Evolutionary conservation across 225 moss, liverwort and hornwort genomes (phyloP), one percentile per base, ranked within the genome.

Genomic region (Rhytidiadelphus loreus): DNA sequence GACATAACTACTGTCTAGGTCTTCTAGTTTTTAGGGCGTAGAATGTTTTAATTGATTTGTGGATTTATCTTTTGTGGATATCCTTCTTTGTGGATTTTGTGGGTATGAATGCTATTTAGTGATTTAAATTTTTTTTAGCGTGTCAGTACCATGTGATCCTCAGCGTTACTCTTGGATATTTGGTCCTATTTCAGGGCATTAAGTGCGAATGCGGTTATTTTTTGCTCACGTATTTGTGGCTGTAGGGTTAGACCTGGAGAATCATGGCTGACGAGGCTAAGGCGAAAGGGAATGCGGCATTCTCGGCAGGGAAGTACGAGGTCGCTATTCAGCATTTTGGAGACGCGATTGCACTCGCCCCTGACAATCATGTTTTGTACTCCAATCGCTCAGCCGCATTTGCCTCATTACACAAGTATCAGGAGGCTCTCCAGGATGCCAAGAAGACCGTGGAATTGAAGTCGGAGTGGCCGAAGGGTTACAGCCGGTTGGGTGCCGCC

Each of bases 211-310:
- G 48, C 44, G 73, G 30, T 35, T 73, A 69, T 81, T 33, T 63
- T 9, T 55, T 81, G 24, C 46, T 44, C 37, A 29, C 14, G 33
- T 70, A 29, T 79, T 65, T 16, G 20, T 23, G 79, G 13, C 32
- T 84, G 61, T 83, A 89, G 89, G 89, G 30, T 50, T 74, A 61
- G 60, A 83, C 64, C 41, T 82, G 86, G 86, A 39, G 85, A 91
- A 86, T 90, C 88, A 99, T 99, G 98, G 98, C 98, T 78, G 98
- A 97, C 91, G 96, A 94, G 86, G 98, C 98, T 48, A 99, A 99
- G 85, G 95, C 96, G 52, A 96, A 95, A 86, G 98, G 98, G 61
- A 99, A 99, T 95, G 91, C 95, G 44, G 98, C 98, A 44, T 99
- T 99, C 78, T 96, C 98, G 35, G 87, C 95, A 23, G 98, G 97